Evolutionary conservation across 192 early-diverging fungal genomes (phyloP).

Genomic region (Coemansia furcata): DNA sequence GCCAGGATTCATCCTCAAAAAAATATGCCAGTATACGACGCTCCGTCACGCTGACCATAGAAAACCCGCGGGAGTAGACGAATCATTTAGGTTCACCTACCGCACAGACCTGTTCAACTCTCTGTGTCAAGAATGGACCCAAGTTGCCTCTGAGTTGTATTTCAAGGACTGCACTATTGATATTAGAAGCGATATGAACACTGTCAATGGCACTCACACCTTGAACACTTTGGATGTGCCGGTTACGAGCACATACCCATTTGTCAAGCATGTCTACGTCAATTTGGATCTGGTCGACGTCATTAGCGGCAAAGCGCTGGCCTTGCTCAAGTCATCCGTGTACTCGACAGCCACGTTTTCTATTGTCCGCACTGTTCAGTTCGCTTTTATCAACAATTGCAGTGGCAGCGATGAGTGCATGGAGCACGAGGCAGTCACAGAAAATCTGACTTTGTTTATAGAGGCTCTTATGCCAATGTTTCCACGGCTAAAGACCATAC

Average conservation of each 20-base stretch:
- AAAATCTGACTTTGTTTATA: neutral
- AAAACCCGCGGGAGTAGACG: neutral
- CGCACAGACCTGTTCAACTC: neutral
- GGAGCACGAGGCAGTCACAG: neutral
- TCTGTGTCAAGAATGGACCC: neutral
- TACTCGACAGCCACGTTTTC: neutral
- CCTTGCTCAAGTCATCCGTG: neutral
- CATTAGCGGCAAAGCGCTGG: neutral
- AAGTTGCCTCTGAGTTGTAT: neutral
- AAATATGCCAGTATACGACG: slow-evolving; percentile 4
- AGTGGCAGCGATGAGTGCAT: neutral
- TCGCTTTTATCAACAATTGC: neutral
- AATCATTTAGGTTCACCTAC: neutral
- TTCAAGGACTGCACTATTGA: neutral
- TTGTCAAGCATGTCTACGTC: neutral
- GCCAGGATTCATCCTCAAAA: neutral
- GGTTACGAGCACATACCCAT: neutral
- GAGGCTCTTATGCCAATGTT: neutral
- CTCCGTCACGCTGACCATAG: neutral
- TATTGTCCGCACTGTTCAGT: neutral
- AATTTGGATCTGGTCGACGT: neutral
- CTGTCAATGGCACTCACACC: neutral
- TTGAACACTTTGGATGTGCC: neutral
- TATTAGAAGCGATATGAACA: neutral
- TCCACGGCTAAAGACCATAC: neutral